These are phyloP conservation scores for Nitzschia sp. DNA, from an alignment of 108 stramenopile species.

Conservation along the genomic window DNA sequence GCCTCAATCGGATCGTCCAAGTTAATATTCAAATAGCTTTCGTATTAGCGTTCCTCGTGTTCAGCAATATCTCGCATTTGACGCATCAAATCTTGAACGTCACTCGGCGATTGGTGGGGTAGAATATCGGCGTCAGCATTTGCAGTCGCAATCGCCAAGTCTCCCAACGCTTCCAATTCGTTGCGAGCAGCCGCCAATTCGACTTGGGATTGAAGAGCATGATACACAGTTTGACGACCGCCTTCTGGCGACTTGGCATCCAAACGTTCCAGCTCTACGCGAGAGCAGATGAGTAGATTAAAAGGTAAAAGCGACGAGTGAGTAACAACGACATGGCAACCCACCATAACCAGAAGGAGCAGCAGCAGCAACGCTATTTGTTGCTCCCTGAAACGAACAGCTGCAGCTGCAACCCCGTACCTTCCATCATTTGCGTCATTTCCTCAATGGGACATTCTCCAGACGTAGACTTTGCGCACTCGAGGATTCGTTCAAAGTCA, in stretches of 20 bases:
- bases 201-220: background rate
- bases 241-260: background rate
- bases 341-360: too few species aligned
- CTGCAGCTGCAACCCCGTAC: too few species aligned
- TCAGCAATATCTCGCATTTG: slow-evolving; percentile 5
- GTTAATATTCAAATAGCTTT: too few species aligned
- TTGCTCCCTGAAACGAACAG: too few species aligned
- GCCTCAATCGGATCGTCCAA: too few species aligned
- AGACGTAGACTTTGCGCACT: background rate
- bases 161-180: background rate
- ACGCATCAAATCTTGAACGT: background rate
- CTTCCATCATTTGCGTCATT: slow-evolving; percentile 7
- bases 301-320: too few species aligned
- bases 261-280: background rate
- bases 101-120: background rate
- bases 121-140: background rate
- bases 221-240: background rate
- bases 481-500: slow-evolving; percentile 2
- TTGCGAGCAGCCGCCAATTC: background rate
- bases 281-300: too few species aligned
- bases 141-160: background rate
- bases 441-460: background rate
- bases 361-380: too few species aligned
- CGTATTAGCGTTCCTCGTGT: background rate
- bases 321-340: too few species aligned